Percentiles rank a stretch among this genome's conserved stretches.
These are phyloP conservation scores for Niebla homalea DNA, from an alignment of 495 filamentous ascomycete species.

Conservation along the genomic window DNA sequence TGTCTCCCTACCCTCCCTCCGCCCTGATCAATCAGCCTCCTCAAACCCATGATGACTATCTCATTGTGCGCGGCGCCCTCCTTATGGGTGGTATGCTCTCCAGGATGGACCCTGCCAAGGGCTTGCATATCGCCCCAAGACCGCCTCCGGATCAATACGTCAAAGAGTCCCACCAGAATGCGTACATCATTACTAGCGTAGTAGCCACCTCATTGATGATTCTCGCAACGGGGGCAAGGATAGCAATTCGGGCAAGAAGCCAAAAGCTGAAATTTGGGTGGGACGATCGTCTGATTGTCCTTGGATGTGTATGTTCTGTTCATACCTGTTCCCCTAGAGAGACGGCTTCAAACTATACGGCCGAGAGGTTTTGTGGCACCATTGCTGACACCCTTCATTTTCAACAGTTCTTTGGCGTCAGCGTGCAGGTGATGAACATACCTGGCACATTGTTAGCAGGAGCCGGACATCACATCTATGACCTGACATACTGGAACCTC, in stretches of 20 bases:
- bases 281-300: background rate
- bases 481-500: conserved; percentile 11
- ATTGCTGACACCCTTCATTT: no score
- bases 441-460: conserved; percentile 2
- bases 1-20: no score
- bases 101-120: background rate
- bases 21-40: conserved; percentile 12
- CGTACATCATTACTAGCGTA: no score
- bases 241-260: background rate
- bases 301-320: background rate
- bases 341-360: no score
- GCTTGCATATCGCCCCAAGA: background rate
- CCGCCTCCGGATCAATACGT: background rate
- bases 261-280: background rate
- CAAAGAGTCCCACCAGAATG: background rate
- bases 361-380: no score
- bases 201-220: no score
- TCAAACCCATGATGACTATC: conserved; percentile 8
- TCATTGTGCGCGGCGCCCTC: conserved; percentile 2
- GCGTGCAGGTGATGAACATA: background rate
- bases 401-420: no score
- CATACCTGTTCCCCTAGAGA: no score
- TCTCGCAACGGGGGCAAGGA: no score
- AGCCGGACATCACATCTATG: conserved; percentile 8
- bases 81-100: background rate